A percentile compares a stretch with the other conserved stretches of the same genome.
Conservation (phyloP, 371 early-diverging fungal genomes). For the Mortierella sp. region DNA sequence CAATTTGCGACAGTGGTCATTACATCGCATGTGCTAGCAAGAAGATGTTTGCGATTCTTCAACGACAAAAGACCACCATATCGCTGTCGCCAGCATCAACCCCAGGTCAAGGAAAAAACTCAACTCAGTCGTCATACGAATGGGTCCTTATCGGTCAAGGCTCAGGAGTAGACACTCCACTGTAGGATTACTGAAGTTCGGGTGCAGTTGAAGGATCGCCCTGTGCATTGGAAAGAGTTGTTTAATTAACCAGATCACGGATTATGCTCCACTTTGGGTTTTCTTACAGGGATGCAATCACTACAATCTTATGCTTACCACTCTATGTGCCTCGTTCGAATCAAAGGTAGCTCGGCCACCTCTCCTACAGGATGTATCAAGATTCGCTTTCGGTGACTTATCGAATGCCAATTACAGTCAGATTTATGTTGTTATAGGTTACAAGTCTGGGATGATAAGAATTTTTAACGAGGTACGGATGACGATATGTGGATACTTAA, state of each 20-base stretch:
- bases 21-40: constrained; percentile 56
- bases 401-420: constrained; percentile 54
- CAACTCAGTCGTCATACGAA: constrained; percentile 8
- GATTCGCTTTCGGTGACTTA: not conserved
- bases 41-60: constrained; percentile 48
- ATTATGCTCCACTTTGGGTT: not conserved
- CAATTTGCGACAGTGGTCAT: constrained; percentile 51
- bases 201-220: not conserved
- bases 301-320: constrained; percentile 67
- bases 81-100: not conserved
- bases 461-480: constrained; percentile 70
- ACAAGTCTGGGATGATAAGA: constrained; percentile 71
- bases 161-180: constrained; percentile 60
- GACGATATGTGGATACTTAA: not conserved
- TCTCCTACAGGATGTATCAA: not conserved
- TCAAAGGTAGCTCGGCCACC: constrained; percentile 58
- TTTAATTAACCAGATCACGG: not conserved
- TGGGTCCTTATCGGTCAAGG: constrained; percentile 65
- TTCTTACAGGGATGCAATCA: constrained; percentile 64
- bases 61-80: constrained; percentile 12
- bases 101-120: not conserved
- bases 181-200: constrained; percentile 30
- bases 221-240: no score
- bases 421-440: constrained; percentile 71
- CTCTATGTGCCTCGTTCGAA: constrained; percentile 68